Evolutionary conservation across 331 rosid genomes (phyloP), one percentile per base, ranked within the genome.

Genomic region (Malus hybrid): DNA sequence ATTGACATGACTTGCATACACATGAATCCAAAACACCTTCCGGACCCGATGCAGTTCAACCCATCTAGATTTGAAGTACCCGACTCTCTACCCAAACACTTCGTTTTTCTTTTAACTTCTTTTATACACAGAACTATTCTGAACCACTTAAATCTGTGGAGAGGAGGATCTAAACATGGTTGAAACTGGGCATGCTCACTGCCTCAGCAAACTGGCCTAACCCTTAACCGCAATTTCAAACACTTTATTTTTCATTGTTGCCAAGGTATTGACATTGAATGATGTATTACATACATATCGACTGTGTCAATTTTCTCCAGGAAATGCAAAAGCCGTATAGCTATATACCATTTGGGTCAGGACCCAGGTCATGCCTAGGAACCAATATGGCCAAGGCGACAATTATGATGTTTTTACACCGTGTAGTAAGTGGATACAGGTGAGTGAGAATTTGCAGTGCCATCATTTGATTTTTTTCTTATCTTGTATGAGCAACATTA

Each of bases 21-120:
- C 78, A 73, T 82, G 24, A 92, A 88, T 80, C 84, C 93, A 70
- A 86, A 87, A 65, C 63, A 83, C 73, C 76, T 77, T 86, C 77
- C 77, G 76, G 85, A 91, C 39, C 90, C 96, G 5, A 73, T 80
- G 81, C 77, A 76, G 72, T 91, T 91, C 82, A 83, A 86, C 80
- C 93, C 96, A 27, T 84, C 86, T 65, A 91, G 96, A 91, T 91
- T 87, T 81, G 92, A 87, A 74, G 96, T 89, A 84, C 20, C 16
- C 33, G 56, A 11, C 85, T 72, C 73, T 67, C 64, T 56, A 24
- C 73, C 16, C 54, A 3, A 42, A 42, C 48, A 42, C 48, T 42
- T 42, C 13, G 13, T 42, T 42, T 42, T 42, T 42, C 48, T 10
- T 42, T 42, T 9, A 2, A 10, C 48, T 42, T 10, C 48, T 42